Base-by-base conservation (phyloP, 2,329 filamentous ascomycete genomes). In the Biscogniauxia mediterranea region DNA sequence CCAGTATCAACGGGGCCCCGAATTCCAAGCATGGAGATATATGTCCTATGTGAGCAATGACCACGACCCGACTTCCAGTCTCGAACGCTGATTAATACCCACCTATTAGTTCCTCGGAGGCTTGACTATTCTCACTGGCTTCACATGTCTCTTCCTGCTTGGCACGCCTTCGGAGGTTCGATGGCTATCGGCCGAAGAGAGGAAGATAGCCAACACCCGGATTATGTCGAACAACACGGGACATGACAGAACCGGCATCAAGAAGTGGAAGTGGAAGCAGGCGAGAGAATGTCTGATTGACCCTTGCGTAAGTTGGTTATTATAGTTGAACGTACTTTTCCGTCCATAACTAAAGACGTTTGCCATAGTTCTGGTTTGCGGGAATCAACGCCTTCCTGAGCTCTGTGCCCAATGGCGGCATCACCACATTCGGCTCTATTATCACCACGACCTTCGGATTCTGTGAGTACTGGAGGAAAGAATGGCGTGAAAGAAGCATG, bases 91-190 rank as follows among this genome's bases (percentile, higher is more conserved):
- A 59, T 17, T 17, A 26, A n/a, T 32, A 17, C 11, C 2, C 15
- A 15, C 59, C n/a, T 60, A n/a, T n/a, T n/a, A 73, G 72, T 77
- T 76, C 53, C 71, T 77, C 0, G 76, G 76, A 3, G 59, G 66
- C 3, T 61, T 77, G 21, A 78, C 76, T 0, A 70, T 77, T 15
- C 17, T 76, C 9, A 68, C 68, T 5, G 75, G 75, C 2, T 64
- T 57, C 20, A 59, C 76, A 5, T 77, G 75, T 23, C 64, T 78
- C 2, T 67, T 75, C 49, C 58, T 77, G 1, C 69, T 77, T 1
- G 75, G 76, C 0, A 77, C 76, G 1, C 76, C 75, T 1, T 76
- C 74, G 1, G 75, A 78, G 56, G 75, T 77, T 1, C 68, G 71
- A 13, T 77, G 76, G 75, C 55, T 78, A 25, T 70, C 71, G 2